Evolutionary conservation across 106 monocot genomes (phyloP).

Genomic region (Dioscorea dumetorum): DNA sequence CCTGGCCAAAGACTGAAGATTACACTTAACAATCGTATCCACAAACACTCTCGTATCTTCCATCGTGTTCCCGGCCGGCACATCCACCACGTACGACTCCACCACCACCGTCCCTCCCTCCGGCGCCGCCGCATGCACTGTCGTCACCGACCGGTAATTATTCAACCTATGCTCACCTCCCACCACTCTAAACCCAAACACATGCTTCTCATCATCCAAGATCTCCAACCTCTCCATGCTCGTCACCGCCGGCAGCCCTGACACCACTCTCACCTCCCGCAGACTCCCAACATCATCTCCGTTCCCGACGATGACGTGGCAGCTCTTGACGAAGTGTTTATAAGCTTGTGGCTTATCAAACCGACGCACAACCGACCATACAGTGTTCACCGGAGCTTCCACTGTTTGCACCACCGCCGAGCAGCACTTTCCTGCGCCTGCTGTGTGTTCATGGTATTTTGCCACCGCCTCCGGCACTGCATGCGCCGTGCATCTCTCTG

Average conservation of each 20-base stretch:
- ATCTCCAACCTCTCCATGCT: slow-evolving; percentile 61
- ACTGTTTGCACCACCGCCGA: slow-evolving; percentile 41
- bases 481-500: slow-evolving; percentile 2
- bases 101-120: slow-evolving; percentile 28
- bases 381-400: slow-evolving; percentile 32
- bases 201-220: slow-evolving; percentile 60
- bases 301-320: slow-evolving; percentile 33
- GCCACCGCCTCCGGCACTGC: slow-evolving; percentile 21
- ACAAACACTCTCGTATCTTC: slow-evolving; percentile 58
- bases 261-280: slow-evolving; percentile 44
- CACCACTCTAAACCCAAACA: slow-evolving; percentile 55
- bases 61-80: slow-evolving; percentile 48
- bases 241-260: slow-evolving; percentile 54
- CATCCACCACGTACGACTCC: slow-evolving; percentile 64
- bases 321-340: slow-evolving; percentile 64
- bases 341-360: slow-evolving; percentile 66
- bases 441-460: slow-evolving; percentile 36
- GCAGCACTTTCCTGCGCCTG: slow-evolving; percentile 35
- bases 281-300: slow-evolving; percentile 50
- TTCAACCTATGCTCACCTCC: slow-evolving; percentile 58
- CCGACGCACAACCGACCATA: slow-evolving; percentile 62
- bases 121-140: slow-evolving; percentile 27
- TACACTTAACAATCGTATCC: slow-evolving; percentile 61
- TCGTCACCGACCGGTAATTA: slow-evolving; percentile 63
- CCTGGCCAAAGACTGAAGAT: slow-evolving; percentile 51